Percentiles rank a stretch among this genome's conserved stretches.
phyloP scores from a whole-genome alignment of 2,329 filamentous ascomycete genomes.

The Paracamarosporium sp. region DNA sequence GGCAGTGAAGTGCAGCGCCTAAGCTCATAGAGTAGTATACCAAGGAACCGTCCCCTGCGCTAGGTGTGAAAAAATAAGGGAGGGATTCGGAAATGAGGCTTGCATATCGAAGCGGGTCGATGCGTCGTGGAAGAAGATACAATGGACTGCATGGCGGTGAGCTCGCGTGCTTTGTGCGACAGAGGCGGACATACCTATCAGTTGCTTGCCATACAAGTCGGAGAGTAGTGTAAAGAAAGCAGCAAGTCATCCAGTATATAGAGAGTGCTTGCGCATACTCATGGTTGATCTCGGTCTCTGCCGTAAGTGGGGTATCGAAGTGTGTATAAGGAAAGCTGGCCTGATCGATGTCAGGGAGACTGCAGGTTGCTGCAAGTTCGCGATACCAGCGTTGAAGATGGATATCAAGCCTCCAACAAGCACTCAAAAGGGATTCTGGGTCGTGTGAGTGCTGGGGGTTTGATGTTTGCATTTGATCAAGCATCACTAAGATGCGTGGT shows the following conservation, averaged over 20 bases:
- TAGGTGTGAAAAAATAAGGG: background rate
- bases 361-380: background rate
- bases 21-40: background rate
- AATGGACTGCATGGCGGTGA: no score
- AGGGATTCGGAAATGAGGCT: constrained; percentile 1
- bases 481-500: background rate
- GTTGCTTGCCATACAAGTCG: background rate
- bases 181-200: no score
- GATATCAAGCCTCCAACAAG: constrained; percentile 3
- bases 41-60: constrained; percentile 1
- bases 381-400: background rate
- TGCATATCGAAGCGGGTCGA: constrained; percentile 1
- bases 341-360: background rate
- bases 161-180: no score
- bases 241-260: constrained; percentile 1
- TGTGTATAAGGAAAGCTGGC: background rate
- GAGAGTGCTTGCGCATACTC: constrained; percentile 3
- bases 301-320: background rate
- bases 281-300: background rate
- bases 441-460: background rate
- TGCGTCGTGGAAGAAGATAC: constrained; percentile 2
- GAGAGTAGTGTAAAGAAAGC: background rate
- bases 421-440: background rate
- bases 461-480: background rate
- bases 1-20: background rate